Percentiles rank a stretch among this genome's conserved stretches.
These are phyloP conservation scores for Phytophthora cajani DNA, from an alignment of 352 stramenopile genomes.

Conservation along the genomic window DNA sequence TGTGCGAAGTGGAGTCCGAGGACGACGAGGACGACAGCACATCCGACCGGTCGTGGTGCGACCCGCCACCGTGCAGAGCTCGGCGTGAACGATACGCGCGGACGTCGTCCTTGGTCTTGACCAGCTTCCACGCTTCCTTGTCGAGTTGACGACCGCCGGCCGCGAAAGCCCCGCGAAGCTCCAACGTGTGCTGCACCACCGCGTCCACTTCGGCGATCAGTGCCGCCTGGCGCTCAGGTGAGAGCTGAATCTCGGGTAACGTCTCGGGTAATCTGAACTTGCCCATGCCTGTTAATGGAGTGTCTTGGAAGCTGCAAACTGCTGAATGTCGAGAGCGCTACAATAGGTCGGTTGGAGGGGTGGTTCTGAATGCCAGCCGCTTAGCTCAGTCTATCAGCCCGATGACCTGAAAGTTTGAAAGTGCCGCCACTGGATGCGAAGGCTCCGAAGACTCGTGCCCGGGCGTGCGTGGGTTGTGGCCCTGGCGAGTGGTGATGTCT, in stretches of 20 bases:
- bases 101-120: constrained; percentile 42
- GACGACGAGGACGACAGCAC: constrained; percentile 28
- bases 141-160: constrained; percentile 32
- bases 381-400: neutral
- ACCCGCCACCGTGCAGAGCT: constrained; percentile 16
- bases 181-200: constrained; percentile 38
- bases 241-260: constrained; percentile 27
- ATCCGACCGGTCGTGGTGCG: constrained; percentile 9
- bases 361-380: neutral
- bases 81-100: constrained; percentile 35
- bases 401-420: constrained; percentile 23
- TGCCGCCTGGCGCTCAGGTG: constrained; percentile 14
- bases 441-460: neutral
- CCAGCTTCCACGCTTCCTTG: constrained; percentile 39
- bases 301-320: constrained; percentile 7
- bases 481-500: constrained; percentile 17
- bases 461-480: neutral
- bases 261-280: constrained; percentile 41
- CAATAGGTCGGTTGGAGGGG: neutral
- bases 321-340: constrained; percentile 18
- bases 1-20: constrained; percentile 16
- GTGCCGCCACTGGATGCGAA: constrained; percentile 18
- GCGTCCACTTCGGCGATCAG: constrained; percentile 33
- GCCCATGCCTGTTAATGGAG: constrained; percentile 19
- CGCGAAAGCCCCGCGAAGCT: constrained; percentile 34